These are phyloP conservation scores for Trichophyton mentagrophytes DNA, from an alignment of 2,329 filamentous ascomycete species.

Conservation along the genomic window DNA sequence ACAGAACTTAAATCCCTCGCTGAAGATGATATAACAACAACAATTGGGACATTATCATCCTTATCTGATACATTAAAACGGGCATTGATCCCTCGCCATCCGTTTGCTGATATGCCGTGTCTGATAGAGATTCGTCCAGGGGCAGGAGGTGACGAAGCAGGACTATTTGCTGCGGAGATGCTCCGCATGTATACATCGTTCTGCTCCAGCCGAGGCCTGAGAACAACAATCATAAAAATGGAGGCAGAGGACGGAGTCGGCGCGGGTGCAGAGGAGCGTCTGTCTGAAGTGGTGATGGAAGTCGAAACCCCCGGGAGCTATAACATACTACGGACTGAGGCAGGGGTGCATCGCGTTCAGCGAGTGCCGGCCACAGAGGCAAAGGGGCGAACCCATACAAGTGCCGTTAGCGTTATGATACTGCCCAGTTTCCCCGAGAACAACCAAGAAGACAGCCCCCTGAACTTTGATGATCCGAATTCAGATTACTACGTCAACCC, in stretches of 20 bases:
- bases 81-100: constrained; percentile 72
- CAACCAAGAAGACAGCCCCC: constrained; percentile 39
- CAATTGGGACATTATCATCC: constrained; percentile 46
- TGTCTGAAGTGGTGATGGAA: constrained; percentile 81
- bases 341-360: constrained; percentile 91
- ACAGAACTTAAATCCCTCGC: constrained; percentile 48
- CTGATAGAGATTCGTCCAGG: constrained; percentile 85
- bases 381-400: constrained; percentile 86
- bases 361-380: constrained; percentile 82
- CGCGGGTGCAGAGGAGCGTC: constrained; percentile 49
- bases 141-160: constrained; percentile 80
- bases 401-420: constrained; percentile 82
- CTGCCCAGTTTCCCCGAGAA: constrained; percentile 62
- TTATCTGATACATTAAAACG: constrained; percentile 59
- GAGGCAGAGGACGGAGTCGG: constrained; percentile 55
- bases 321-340: constrained; percentile 68
- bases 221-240: constrained; percentile 61
- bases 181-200: constrained; percentile 81
- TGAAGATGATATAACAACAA: constrained; percentile 56
- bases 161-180: constrained; percentile 76
- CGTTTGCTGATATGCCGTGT: constrained; percentile 80
- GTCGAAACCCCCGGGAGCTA: constrained; percentile 67
- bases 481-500: constrained; percentile 87
- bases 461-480: constrained; percentile 65
- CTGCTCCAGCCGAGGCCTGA: constrained; percentile 56